These are phyloP conservation scores for Arabidopsis hybrid DNA, from an alignment of 441 rosid genomes.

Conservation along the genomic window DNA sequence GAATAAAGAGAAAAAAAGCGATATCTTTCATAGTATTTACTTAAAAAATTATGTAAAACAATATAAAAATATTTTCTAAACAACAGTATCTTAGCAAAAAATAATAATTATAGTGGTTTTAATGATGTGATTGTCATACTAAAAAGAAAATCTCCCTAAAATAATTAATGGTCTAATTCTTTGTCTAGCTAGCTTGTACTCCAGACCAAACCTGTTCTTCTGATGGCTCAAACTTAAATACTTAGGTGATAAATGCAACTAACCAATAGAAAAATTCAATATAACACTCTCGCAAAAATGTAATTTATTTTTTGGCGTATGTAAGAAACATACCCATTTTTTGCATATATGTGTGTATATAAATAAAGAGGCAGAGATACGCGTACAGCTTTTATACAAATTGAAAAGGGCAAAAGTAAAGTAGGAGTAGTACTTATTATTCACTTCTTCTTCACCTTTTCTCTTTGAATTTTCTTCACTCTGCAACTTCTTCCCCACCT, in stretches of 20 bases:
- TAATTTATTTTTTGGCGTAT: neutral
- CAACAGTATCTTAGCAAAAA: neutral
- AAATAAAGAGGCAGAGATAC: constrained; percentile 12
- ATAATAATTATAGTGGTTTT: neutral
- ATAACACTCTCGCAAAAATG: neutral
- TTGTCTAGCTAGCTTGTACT: neutral
- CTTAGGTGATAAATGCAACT: neutral
- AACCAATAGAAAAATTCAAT: neutral
- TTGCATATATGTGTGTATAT: constrained; percentile 1
- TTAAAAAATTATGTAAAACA: neutral
- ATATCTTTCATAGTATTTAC: neutral
- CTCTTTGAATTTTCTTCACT: constrained; percentile 40
- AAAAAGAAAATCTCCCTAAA: neutral
- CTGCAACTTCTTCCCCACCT: constrained; percentile 37
- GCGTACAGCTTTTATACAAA: constrained; percentile 21
- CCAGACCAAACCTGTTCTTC: neutral
- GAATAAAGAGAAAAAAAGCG: neutral
- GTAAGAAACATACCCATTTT: neutral
- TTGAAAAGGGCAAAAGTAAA: constrained; percentile 15
- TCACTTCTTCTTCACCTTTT: constrained; percentile 36
- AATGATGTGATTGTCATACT: neutral
- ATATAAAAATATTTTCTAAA: neutral
- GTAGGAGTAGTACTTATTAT: constrained; percentile 3
- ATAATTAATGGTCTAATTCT: neutral
- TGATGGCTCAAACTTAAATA: neutral